These are phyloP conservation scores for Auriscalpium orientale DNA, from an alignment of 768 basidiomycete species.

Conservation along the genomic window DNA sequence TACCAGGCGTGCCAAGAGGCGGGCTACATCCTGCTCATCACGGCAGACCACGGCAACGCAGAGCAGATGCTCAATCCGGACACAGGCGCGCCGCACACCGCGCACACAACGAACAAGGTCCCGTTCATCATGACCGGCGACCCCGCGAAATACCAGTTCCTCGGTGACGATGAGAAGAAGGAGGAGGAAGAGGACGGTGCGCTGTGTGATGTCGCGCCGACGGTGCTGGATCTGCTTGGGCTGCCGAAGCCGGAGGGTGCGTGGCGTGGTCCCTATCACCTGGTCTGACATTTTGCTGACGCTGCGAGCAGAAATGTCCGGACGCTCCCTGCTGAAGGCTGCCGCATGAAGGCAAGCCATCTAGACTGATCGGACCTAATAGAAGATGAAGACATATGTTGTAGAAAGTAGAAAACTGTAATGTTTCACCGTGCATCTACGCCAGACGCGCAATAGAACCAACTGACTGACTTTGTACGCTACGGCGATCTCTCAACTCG, in stretches of 20 bases:
- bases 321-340: not conserved
- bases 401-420: no score
- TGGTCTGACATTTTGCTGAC: not conserved
- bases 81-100: conserved; percentile 84
- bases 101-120: conserved; percentile 85
- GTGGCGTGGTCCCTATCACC: conserved; percentile 10
- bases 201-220: conserved; percentile 87
- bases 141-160: conserved; percentile 45
- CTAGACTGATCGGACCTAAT: no score
- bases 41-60: conserved; percentile 93
- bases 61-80: conserved; percentile 86
- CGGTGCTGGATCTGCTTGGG: conserved; percentile 73
- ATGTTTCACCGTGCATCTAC: no score
- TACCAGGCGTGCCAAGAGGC: conserved; percentile 80
- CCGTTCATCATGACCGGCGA: conserved; percentile 84
- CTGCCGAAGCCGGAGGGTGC: conserved; percentile 62
- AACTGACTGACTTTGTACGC: no score
- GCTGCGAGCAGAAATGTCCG: not conserved
- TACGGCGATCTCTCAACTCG: no score
- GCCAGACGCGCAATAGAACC: no score
- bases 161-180: conserved; percentile 37
- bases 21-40: conserved; percentile 82
- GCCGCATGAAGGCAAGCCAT: not conserved
- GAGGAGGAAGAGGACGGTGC: conserved; percentile 58
- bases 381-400: no score